phyloP scores from a whole-genome alignment of 345 rosid genomes.

The Ailanthus altissimus region DNA sequence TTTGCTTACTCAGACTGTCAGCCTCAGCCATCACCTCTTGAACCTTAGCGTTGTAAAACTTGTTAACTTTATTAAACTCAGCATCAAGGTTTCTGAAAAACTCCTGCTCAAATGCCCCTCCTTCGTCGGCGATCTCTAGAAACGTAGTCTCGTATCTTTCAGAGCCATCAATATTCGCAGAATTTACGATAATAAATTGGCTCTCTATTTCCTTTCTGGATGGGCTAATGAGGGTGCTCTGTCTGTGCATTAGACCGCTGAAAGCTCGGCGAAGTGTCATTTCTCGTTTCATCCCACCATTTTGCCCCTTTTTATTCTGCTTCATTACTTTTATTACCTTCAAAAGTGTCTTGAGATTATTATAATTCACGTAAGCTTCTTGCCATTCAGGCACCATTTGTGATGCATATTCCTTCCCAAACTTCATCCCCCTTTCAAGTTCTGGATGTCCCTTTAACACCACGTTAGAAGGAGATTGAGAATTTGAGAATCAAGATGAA shows the following conservation, averaged over 20 bases:
- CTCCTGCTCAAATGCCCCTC: slow-evolving; percentile 44
- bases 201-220: slow-evolving; percentile 30
- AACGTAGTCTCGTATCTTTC: slow-evolving; percentile 32
- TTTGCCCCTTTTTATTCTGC: background rate
- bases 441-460: too few species aligned
- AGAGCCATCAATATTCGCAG: slow-evolving; percentile 31
- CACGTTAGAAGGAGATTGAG: too few species aligned
- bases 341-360: slow-evolving; percentile 33
- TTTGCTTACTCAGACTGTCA: slow-evolving; percentile 23
- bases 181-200: slow-evolving; percentile 11
- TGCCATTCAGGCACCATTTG: slow-evolving; percentile 55
- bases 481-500: too few species aligned
- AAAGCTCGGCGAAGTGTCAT: slow-evolving; percentile 31
- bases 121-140: slow-evolving; percentile 31
- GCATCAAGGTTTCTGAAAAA: slow-evolving; percentile 39
- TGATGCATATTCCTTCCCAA: slow-evolving; percentile 22
- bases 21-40: slow-evolving; percentile 28
- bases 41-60: slow-evolving; percentile 25
- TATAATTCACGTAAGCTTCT: slow-evolving; percentile 46
- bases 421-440: too few species aligned
- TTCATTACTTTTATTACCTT: slow-evolving; percentile 21
- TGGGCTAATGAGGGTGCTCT: slow-evolving; percentile 17
- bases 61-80: slow-evolving; percentile 26
- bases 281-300: slow-evolving; percentile 27
- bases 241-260: slow-evolving; percentile 38